A percentile compares a stretch with the other conserved stretches of the same genome.
These are phyloP conservation scores for Oryza brachyantha DNA, from an alignment of 176 grass and related monocot species.

Conservation along the genomic window DNA sequence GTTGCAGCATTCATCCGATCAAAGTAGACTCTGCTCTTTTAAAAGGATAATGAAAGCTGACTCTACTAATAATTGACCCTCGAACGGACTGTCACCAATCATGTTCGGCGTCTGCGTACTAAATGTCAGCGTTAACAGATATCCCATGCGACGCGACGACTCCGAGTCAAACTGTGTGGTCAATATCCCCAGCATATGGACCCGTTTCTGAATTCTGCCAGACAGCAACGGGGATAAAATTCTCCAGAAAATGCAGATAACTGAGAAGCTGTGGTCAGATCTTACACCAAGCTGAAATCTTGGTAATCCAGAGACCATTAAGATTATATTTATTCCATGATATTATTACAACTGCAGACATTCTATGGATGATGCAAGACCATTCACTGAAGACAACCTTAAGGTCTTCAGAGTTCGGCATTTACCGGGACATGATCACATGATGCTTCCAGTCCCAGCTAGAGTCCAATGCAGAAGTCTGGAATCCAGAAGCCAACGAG, in stretches of 20 bases:
- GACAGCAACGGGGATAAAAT: background rate
- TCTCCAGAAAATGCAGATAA: background rate
- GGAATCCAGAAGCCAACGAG: conserved; percentile 12
- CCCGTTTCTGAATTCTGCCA: background rate
- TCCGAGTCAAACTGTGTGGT: background rate
- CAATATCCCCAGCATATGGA: background rate
- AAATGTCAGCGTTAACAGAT: background rate
- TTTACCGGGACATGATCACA: background rate
- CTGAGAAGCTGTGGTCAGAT: background rate
- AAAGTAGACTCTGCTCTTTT: background rate
- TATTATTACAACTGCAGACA: background rate
- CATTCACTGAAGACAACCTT: background rate
- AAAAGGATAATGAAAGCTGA: background rate
- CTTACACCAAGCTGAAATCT: background rate
- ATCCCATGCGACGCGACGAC: background rate
- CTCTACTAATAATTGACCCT: too few relatives aligned
- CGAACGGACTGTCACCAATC: background rate
- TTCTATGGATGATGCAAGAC: background rate
- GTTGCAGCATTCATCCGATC: background rate
- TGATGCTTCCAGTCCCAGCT: conserved; percentile 3
- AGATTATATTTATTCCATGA: background rate
- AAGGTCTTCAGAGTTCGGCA: conserved; percentile 6
- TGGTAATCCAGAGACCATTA: background rate
- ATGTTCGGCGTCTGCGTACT: background rate
- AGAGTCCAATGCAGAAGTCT: background rate